Percentiles rank a stretch among this genome's conserved stretches.
Conservation (phyloP, 2,329 filamentous ascomycete species). For the Grosmannia penicillata region DNA sequence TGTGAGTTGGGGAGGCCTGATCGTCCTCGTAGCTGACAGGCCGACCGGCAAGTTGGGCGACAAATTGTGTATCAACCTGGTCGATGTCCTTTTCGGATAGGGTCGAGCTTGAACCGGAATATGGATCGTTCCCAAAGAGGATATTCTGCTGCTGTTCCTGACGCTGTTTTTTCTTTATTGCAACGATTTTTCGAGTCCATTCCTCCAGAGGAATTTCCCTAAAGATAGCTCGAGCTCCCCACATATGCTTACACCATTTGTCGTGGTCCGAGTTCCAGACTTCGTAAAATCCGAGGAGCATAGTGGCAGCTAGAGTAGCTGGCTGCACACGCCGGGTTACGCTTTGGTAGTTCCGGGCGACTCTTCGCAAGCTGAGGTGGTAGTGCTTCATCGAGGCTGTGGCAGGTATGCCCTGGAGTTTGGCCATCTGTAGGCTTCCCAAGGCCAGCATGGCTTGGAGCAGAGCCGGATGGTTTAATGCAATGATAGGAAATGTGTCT, state of each 20-base stretch:
- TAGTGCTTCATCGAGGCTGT: conserved; percentile 87
- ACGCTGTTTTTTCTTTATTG: conserved; percentile 36
- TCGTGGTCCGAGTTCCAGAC: conserved; percentile 88
- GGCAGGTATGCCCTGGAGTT: conserved; percentile 56
- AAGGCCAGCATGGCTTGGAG: conserved; percentile 84
- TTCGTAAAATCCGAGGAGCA: conserved; percentile 83
- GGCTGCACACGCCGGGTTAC: conserved; percentile 55
- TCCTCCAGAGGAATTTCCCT: conserved; percentile 65
- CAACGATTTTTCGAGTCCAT: conserved; percentile 57
- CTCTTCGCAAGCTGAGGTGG: conserved; percentile 64
- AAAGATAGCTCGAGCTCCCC: conserved; percentile 69
- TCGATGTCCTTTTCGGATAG: conserved; percentile 17
- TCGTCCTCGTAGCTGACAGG: conserved; percentile 18
- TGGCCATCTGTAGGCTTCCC: conserved; percentile 75
- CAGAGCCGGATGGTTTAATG: conserved; percentile 71
- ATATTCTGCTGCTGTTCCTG: conserved; percentile 23
- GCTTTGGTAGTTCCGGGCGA: conserved; percentile 62
- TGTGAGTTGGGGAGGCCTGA: neutral
- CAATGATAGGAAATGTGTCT: conserved; percentile 71
- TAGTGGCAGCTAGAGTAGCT: conserved; percentile 73
- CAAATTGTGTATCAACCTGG: conserved; percentile 25
- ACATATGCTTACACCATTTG: conserved; percentile 89
- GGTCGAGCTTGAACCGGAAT: too few species aligned
- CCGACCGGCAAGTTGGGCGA: conserved; percentile 26
- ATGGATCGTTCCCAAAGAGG: too few species aligned